Base-by-base conservation (phyloP, 1,284 basidiomycete genomes). In the Cutaneotrichosporon cavernicola region DNA sequence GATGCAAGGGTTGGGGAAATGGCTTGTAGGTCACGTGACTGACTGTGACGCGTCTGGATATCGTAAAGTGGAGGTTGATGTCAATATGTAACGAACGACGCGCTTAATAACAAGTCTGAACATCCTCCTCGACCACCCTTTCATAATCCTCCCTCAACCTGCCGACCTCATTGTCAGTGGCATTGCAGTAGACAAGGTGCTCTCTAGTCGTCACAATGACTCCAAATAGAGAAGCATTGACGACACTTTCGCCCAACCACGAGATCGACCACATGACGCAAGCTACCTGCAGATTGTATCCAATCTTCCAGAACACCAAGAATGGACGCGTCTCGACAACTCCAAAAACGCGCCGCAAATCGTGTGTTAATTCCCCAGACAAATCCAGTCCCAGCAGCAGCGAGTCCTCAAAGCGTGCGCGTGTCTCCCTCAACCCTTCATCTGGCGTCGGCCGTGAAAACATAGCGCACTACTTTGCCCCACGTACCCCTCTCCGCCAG, bases 231-330 rank as follows among this genome's bases (percentile, higher is more conserved):
- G 30, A 14, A 14, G 51, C 51, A n/a, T 31, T 53, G 51, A 13
- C 31, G 30, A 7, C 51, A n/a, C 30, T 53, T 18, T 53, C 51
- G 26, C 26, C 31, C 5, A 53, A 53, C 31, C 51, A 34, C 18
- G 26, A 13, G 5, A 4, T 53, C 14, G 18, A 32, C 31, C 11
- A 31, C 5, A 16, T 31, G 6, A 10, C 30, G 5, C 51, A 30
- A 4, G 32, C 51, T 18, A 53, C 11, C 13, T 11, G 51, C n/a
- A 10, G 11, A 10, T 31, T 63, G 31, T 66, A 58, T 18, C 61
- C 61, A 16, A 66, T 66, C 58, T 66, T 66, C 26, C 36, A 26
- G 22, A 26, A 11, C 22, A 7, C 26, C 38, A 43, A 56, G 38
- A 46, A 9, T 18, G 53, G 26, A 6, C 6, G 14, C 21, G 53